These are phyloP conservation scores for Colletotrichum lentis DNA, from an alignment of 2,329 filamentous ascomycete species.

Conservation along the genomic window DNA sequence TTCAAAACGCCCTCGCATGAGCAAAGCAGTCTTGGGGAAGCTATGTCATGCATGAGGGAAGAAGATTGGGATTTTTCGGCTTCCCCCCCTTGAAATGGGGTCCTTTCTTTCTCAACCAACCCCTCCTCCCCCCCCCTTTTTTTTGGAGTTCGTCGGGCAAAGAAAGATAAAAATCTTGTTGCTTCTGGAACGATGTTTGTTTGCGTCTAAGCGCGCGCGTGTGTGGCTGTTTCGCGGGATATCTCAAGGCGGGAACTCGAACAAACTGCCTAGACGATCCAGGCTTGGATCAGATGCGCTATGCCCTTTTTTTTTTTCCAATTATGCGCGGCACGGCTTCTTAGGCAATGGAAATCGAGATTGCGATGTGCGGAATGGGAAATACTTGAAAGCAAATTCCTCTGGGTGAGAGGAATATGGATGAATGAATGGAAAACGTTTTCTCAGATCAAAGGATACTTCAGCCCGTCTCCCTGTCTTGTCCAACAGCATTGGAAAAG, in stretches of 20 bases:
- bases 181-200: neutral
- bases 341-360: slow-evolving; percentile 4
- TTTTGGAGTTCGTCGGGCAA: slow-evolving; percentile 25
- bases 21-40: neutral
- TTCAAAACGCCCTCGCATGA: neutral
- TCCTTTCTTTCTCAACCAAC: no score
- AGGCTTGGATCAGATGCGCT: neutral
- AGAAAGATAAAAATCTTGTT: slow-evolving; percentile 18
- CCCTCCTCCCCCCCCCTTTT: neutral
- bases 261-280: neutral
- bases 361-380: neutral
- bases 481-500: neutral
- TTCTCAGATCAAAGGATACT: neutral
- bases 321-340: neutral
- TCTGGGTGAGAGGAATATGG: neutral
- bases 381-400: neutral
- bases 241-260: neutral
- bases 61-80: neutral
- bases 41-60: slow-evolving; percentile 8
- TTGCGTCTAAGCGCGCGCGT: neutral
- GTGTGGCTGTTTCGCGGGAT: slow-evolving; percentile 1
- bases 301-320: neutral
- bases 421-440: no score
- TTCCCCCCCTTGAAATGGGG: no score
- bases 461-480: neutral